Conservation (phyloP, 257 asterid species). For the Osmanthus fragrans region DNA sequence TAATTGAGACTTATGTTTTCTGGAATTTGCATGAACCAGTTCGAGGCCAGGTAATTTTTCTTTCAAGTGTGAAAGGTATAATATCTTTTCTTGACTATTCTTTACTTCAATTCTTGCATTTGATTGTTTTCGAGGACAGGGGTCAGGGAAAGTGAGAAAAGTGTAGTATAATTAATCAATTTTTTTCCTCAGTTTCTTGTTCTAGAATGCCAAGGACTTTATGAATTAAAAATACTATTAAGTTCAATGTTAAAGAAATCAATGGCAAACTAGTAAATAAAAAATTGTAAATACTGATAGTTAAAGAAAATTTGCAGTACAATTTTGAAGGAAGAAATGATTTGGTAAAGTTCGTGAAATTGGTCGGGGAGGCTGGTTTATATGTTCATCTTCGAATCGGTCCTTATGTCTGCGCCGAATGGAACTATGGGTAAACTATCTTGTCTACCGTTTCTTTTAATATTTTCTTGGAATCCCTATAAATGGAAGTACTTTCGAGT, state of each 20-base stretch:
- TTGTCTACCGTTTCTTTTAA: not conserved
- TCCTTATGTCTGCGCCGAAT: constrained; percentile 63
- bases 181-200: not conserved
- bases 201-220: not conserved
- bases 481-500: not conserved
- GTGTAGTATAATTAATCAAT: not conserved
- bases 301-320: constrained; percentile 32
- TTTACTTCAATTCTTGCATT: constrained; percentile 22
- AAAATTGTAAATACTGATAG: constrained; percentile 12
- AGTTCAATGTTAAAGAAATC: not conserved
- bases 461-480: not conserved
- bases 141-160: not conserved
- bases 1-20: constrained; percentile 50
- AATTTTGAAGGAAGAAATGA: constrained; percentile 57
- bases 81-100: not conserved
- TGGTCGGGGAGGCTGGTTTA: constrained; percentile 48
- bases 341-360: constrained; percentile 45
- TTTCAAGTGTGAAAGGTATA: not conserved
- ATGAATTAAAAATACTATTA: not conserved
- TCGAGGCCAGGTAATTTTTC: constrained; percentile 40
- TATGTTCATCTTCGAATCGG: constrained; percentile 47
- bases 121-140: not conserved
- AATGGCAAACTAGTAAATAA: not conserved
- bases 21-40: constrained; percentile 59
- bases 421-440: constrained; percentile 54